A percentile compares a stretch with the other conserved stretches of the same genome.
phyloP scores from a whole-genome alignment of 2,329 filamentous ascomycete genomes.

The Stemphylium vesicarium region DNA sequence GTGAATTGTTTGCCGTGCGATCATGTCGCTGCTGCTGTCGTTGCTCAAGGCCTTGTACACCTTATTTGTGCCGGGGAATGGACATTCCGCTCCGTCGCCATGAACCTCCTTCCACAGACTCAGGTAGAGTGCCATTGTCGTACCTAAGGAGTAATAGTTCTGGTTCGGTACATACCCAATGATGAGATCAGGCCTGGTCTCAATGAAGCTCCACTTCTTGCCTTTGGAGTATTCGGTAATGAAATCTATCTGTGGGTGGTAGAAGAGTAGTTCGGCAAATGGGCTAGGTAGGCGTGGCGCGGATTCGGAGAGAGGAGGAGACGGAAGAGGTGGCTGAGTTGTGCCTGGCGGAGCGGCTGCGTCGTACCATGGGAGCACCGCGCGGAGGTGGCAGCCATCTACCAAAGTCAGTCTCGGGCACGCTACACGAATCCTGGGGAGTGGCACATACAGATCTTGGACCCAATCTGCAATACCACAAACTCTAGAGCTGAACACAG shows the following conservation, averaged over 20 bases:
- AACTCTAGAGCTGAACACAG: constrained; percentile 33
- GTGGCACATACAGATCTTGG: constrained; percentile 44
- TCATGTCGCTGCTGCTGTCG: constrained; percentile 49
- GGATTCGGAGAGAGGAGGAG: constrained; percentile 12
- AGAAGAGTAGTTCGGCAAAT: constrained; percentile 49
- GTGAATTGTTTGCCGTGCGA: constrained; percentile 52
- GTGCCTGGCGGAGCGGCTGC: constrained; percentile 7
- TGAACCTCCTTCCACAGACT: constrained; percentile 47
- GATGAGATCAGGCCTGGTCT: constrained; percentile 52
- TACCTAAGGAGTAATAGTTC: constrained; percentile 49
- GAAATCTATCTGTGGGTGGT: constrained; percentile 51
- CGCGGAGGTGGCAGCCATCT: constrained; percentile 53
- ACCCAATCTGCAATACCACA: constrained; percentile 36
- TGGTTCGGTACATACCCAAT: constrained; percentile 52
- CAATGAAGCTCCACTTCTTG: constrained; percentile 50
- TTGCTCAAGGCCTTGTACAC: constrained; percentile 48
- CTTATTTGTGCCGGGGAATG: constrained; percentile 49
- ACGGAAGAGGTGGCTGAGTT: constrained; percentile 9
- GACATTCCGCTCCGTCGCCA: constrained; percentile 46
- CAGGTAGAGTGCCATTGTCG: constrained; percentile 48
- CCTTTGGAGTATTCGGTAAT: constrained; percentile 41
- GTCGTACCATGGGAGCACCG: constrained; percentile 28
- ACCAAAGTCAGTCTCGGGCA: constrained; percentile 1
- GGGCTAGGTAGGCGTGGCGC: constrained; percentile 28
- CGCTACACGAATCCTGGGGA: constrained; percentile 19